Percentiles rank a stretch among this genome's conserved stretches.
These are phyloP conservation scores for Malassezia psittaci DNA, from an alignment of 1,284 basidiomycete species.

Conservation along the genomic window DNA sequence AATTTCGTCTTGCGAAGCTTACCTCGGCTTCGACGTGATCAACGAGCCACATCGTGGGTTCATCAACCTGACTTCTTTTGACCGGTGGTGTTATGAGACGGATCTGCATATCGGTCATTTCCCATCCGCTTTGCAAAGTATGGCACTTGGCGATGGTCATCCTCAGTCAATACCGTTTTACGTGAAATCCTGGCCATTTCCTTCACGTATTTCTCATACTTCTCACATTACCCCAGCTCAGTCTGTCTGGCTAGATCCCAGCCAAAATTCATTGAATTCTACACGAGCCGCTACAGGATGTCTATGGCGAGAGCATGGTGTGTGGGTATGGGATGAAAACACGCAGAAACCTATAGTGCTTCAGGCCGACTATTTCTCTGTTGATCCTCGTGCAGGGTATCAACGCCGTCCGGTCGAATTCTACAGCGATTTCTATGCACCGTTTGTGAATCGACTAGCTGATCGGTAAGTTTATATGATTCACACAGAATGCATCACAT, in stretches of 20 bases:
- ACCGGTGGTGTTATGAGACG: slow-evolving; percentile 78
- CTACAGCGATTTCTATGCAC: slow-evolving; percentile 43
- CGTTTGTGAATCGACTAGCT: slow-evolving; percentile 27
- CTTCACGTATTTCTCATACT: slow-evolving; percentile 32
- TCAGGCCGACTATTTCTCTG: slow-evolving; percentile 73
- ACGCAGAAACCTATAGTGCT: slow-evolving; percentile 65
- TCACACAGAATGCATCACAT: not conserved
- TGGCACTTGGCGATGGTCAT: slow-evolving; percentile 32
- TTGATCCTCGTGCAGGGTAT: slow-evolving; percentile 38
- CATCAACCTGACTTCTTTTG: slow-evolving; percentile 68
- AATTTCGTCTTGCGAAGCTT: slow-evolving; percentile 64
- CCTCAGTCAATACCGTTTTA: slow-evolving; percentile 53
- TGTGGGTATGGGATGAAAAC: slow-evolving; percentile 76
- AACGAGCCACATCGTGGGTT: slow-evolving; percentile 95
- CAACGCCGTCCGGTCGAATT: slow-evolving; percentile 31
- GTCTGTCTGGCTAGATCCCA: slow-evolving; percentile 51
- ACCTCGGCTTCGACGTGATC: slow-evolving; percentile 79
- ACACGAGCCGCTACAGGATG: slow-evolving; percentile 55
- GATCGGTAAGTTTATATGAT: slow-evolving; percentile 17
- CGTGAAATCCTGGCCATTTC: slow-evolving; percentile 43
- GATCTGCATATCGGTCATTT: slow-evolving; percentile 77
- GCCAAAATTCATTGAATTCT: slow-evolving; percentile 28
- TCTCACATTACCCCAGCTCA: slow-evolving; percentile 30
- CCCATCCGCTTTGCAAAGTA: slow-evolving; percentile 43
- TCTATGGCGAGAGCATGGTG: slow-evolving; percentile 80